Base-by-base conservation (phyloP, 2,329 filamentous ascomycete species). In the Fusarium oxysporum region DNA sequence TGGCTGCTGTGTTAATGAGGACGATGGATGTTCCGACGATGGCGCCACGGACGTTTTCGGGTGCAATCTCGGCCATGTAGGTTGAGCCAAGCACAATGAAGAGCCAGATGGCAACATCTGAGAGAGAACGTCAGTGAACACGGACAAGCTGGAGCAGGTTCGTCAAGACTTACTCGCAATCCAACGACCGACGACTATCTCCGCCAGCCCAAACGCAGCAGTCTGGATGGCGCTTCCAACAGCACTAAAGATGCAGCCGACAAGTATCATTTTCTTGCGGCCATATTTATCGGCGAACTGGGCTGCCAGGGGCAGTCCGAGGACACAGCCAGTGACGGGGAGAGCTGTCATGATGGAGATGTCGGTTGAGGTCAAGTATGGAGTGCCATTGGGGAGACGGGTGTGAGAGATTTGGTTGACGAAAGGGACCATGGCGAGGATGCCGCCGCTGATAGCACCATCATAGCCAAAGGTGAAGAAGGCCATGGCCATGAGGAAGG, bases 391-490 rank as follows among this genome's bases (percentile, higher is more conserved):
- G 38, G 53, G 38, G 12, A 33, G 53, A 16, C 13, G 38, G n/a
- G n/a, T 16, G 12, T 56, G 53, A 25, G 53, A 56, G 4, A 56
- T 43, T 16, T 56, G 53, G 12, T 56, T 44, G 28, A 56, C 11
- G 4, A 44, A 56, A 8, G 53, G 53, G 1, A 33, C 53, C 38
- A 56, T 56, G 38, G 53, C 53, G 5, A 56, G 38, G 28, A 56
- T 25, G 8, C 53, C 53, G 12, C 53, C 21, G 9, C 8, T 23
- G 12, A 56, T 56, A 13, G 53, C 6, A 6, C 53, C 53, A 16
- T 56, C 53, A 19, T 56, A 56, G 16, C 53, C 53, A 23, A 56
- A 56, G 21, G 53, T 56, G n/a, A 56, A 56, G 53, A 56, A 56
- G 53, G 53, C 53, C 53, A 44, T 25, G 5, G 53, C 28, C 28